A percentile compares a stretch with the other conserved stretches of the same genome.
phyloP scores from a whole-genome alignment of 305 asterid genomes.

The Withania somnifera region DNA sequence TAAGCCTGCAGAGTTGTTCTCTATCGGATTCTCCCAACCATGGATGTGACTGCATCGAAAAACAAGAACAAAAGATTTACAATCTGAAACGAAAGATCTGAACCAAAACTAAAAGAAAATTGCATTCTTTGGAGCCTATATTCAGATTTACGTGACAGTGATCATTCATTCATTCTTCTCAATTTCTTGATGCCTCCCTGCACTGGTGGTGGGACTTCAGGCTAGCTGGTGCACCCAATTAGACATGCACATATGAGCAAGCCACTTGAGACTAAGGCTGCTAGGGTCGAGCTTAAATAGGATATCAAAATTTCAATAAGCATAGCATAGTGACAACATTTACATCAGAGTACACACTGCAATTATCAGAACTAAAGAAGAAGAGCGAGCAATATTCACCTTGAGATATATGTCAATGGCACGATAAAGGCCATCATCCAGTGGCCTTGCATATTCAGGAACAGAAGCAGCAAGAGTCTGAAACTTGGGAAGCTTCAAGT shows the following conservation, averaged over 20 bases:
- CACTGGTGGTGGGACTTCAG: not conserved
- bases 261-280: not conserved
- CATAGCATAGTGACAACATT: not conserved
- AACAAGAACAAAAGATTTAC: not conserved
- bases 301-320: not conserved
- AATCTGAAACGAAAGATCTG: not conserved
- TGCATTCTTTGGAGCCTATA: not conserved
- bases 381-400: slow-evolving; percentile 28
- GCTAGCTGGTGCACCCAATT: not conserved
- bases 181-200: not conserved
- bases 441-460: slow-evolving; percentile 90
- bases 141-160: not conserved
- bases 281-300: not conserved
- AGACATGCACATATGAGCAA: not conserved
- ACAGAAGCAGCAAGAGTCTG: slow-evolving; percentile 81
- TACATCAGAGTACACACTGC: not conserved
- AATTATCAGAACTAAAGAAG: not conserved
- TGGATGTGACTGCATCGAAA: slow-evolving; percentile 83
- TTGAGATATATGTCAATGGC: slow-evolving; percentile 85
- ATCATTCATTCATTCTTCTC: not conserved
- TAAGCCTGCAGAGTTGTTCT: slow-evolving; percentile 82
- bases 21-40: slow-evolving; percentile 86
- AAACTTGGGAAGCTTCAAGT: slow-evolving; percentile 84
- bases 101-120: not conserved
- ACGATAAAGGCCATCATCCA: slow-evolving; percentile 96